Base-by-base conservation (phyloP, 441 rosid species). In the Eutrema salsugineum region DNA sequence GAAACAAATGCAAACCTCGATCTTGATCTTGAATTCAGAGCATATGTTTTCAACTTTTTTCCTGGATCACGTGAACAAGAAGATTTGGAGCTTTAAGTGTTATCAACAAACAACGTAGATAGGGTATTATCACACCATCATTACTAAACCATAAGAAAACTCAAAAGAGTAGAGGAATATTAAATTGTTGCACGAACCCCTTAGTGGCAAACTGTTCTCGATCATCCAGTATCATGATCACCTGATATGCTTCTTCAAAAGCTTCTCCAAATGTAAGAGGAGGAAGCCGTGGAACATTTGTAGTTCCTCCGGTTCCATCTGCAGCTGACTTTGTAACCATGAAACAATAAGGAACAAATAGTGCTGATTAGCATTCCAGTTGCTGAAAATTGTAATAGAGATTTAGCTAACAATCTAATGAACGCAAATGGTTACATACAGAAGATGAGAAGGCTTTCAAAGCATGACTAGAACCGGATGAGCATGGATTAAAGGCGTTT, bases 121-220 rank as follows among this genome's bases (percentile, higher is more conserved):
- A 51, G 33, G 2, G 17, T 35, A 38, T 11, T 55, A 44, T 61
- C 36, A 75, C 17, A 60, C 40, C 6, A 33, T 42, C 33, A 55
- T 54, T 56, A 27, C 54, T 19, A 73, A 51, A 49, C 17, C 30
- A 57, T 33, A 39, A 64, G 50, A 62, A 66, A 47, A 35, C 27
- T 9, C 53, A 30, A 63, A 32, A 6, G 27, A 47, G 47, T 27
- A 39, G 43, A 69, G 43, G 58, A 47, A 58, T 44, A 46, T 11
- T 54, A 68, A 20, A 56, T 56, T 56, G 48, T 27, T 64, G 22
- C 11, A 83, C 91, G 44, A 44, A 94, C 97, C 99, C 93, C 27
- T 79, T 90, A 62, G 73, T 68, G 36, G 89, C 85, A 85, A 90
- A 94, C 66, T 94, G 92, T 84, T 94, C 98, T 59, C 97, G 82